Conservation (phyloP, 345 rosid species). For the Moricandia arvensis region DNA sequence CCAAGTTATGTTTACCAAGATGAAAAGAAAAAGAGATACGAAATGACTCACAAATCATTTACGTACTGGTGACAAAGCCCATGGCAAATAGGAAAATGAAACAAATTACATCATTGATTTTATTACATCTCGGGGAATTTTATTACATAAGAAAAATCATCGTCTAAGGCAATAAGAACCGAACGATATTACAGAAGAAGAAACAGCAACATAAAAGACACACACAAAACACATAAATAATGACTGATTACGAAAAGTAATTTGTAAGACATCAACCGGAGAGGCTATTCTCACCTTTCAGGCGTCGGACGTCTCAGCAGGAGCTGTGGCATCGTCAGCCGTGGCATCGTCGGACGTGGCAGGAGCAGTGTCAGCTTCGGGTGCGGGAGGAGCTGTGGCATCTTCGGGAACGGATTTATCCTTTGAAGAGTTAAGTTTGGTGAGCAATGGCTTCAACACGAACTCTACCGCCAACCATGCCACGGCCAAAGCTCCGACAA, state of each 20-base stretch:
- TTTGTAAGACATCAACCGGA: constrained; percentile 1
- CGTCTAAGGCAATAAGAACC: neutral
- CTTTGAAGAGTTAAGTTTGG: constrained; percentile 59
- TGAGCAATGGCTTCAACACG: constrained; percentile 74
- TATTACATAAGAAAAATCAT: neutral
- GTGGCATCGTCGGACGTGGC: constrained; percentile 46
- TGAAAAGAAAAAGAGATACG: neutral
- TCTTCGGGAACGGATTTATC: constrained; percentile 63
- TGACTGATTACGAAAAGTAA: neutral
- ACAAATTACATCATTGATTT: neutral
- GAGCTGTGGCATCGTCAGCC: constrained; percentile 40
- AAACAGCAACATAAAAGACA: neutral
- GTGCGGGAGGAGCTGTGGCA: constrained; percentile 27
- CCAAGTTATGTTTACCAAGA: neutral
- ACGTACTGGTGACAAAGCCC: too few relatives aligned
- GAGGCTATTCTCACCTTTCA: constrained; percentile 5
- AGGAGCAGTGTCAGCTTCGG: too few relatives aligned
- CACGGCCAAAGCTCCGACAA: constrained; percentile 66
- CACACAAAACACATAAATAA: neutral
- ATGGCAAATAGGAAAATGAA: neutral
- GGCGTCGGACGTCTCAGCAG: constrained; percentile 14
- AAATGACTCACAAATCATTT: neutral
- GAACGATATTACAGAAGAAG: constrained; percentile 1
- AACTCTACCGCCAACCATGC: constrained; percentile 85
- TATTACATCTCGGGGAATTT: constrained; percentile 6